Percentiles rank a stretch among this genome's conserved stretches.
These are phyloP conservation scores for Boletellus deceptivus DNA, from an alignment of 1,284 basidiomycete species.

Conservation along the genomic window DNA sequence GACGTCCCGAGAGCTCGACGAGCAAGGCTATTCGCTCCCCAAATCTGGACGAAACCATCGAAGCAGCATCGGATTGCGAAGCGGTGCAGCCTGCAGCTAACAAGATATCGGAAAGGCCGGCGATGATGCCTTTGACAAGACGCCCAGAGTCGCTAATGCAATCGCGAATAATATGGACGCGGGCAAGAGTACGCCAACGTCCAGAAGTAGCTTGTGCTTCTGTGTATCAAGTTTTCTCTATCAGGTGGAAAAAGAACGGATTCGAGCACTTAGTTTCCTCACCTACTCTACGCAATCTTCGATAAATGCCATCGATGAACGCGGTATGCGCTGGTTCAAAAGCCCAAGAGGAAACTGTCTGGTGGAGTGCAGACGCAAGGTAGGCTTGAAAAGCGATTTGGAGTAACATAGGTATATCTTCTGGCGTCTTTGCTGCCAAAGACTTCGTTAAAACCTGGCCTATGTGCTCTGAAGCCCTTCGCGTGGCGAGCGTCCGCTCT, in stretches of 20 bases:
- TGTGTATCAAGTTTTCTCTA: conserved; percentile 1
- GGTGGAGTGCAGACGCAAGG: not conserved
- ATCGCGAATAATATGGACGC: conserved; percentile 8
- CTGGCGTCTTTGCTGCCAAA: not conserved
- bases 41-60: conserved; percentile 4
- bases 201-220: conserved; percentile 14
- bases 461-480: not conserved
- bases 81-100: conserved; percentile 1
- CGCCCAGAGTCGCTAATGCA: conserved; percentile 1
- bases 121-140: not conserved
- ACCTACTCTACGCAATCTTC: conserved; percentile 6
- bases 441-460: conserved; percentile 3
- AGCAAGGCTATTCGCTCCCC: conserved; percentile 2
- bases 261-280: not conserved
- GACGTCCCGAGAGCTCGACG: conserved; percentile 1
- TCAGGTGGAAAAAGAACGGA: not conserved
- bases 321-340: conserved; percentile 1
- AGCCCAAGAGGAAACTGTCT: conserved; percentile 14
- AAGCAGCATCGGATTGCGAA: not conserved
- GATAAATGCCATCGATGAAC: conserved; percentile 10
- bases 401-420: conserved; percentile 6
- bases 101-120: conserved; percentile 6
- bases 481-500: not conserved
- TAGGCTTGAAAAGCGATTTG: conserved; percentile 13
- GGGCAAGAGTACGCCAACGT: conserved; percentile 18